Conservation (phyloP, 306 rosid species). For the Arachis hypogaea region DNA sequence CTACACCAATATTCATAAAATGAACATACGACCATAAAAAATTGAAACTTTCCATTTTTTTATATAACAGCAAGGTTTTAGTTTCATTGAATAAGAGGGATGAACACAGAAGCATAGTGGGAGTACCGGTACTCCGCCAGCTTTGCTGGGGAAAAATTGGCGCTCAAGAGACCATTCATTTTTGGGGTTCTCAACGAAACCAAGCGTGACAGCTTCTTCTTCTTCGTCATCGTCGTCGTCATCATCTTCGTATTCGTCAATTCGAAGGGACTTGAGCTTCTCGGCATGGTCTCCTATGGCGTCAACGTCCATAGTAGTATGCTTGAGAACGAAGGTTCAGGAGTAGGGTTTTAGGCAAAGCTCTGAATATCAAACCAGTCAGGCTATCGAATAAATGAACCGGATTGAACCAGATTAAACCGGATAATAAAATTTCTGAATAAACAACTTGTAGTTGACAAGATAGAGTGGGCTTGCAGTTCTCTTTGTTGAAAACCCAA, state of each 20-base stretch:
- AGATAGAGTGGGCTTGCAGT: too few relatives aligned
- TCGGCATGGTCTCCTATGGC: slow-evolving; percentile 37
- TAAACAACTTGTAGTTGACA: too few relatives aligned
- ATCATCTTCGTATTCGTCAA: slow-evolving; percentile 43
- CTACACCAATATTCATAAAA: slow-evolving; percentile 43
- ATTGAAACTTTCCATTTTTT: neutral
- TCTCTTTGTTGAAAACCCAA: too few relatives aligned
- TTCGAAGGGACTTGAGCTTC: slow-evolving; percentile 50
- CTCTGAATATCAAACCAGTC: too few relatives aligned
- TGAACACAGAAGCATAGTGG: neutral
- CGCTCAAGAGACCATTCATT: slow-evolving; percentile 56
- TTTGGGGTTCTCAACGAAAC: slow-evolving; percentile 66
- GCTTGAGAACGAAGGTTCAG: neutral
- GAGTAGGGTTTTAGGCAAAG: too few relatives aligned
- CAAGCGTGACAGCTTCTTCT: slow-evolving; percentile 54
- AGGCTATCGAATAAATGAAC: too few relatives aligned
- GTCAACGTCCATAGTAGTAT: slow-evolving; percentile 38
- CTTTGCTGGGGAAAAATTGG: slow-evolving; percentile 83
- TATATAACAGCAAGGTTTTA: too few relatives aligned
- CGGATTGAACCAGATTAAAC: too few relatives aligned
- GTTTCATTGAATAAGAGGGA: neutral
- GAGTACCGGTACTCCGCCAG: slow-evolving; percentile 85
- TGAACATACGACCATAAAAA: slow-evolving; percentile 10
- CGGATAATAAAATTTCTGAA: too few relatives aligned
- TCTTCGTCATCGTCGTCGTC: slow-evolving; percentile 47